Evolutionary conservation across 805 yeast species (phyloP), one percentile per base, ranked within the genome.

Genomic region (Candida tibetensis): DNA sequence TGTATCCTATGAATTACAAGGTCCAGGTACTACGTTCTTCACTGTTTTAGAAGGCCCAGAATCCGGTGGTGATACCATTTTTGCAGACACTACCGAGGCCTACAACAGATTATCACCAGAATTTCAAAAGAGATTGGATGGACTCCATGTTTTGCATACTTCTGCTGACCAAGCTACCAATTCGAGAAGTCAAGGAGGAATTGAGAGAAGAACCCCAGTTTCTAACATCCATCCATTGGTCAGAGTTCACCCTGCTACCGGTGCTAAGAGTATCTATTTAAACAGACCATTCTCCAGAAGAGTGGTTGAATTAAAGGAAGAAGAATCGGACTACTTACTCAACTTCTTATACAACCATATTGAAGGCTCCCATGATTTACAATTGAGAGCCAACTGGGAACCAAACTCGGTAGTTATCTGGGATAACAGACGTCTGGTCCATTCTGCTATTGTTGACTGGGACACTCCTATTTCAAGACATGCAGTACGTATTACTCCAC

Each of bases 11-110:
- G 66, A 64, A 42, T 55, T 57, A 38, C 66, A 63, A 36, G 64
- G 64, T 5, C 60, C 64, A 5, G 66, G 65, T 16, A 44, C 55
- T 16, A 62, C 67, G 1, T 58, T 63, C 33, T 62, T 63, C 43
- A 47, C 63, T 3, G 64, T 61, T 4, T 49, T 62, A 23, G 65
- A 63, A 34, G 64, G 66, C 2, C 68, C 69, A 16, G 66, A 58
- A 10, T 46, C 64, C 6, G 71, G 71, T 31, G 69, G 69, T 25
- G 69, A 63, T 40, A 63, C 69, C 16, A 51, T 63, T 32, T 63
- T 63, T 36, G 68, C 67, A 9, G 60, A 63, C 49, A 53, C 62
- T 13, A 59, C 52, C n/a, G 68, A 63, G 41, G 69, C 67, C 3
- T 62, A 62, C 51, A 54, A 58, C 32, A 40, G 69, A 36, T 52